Evolutionary conservation across 129 eudicot genomes (phyloP).

Genomic region (Lactuca sativa): DNA sequence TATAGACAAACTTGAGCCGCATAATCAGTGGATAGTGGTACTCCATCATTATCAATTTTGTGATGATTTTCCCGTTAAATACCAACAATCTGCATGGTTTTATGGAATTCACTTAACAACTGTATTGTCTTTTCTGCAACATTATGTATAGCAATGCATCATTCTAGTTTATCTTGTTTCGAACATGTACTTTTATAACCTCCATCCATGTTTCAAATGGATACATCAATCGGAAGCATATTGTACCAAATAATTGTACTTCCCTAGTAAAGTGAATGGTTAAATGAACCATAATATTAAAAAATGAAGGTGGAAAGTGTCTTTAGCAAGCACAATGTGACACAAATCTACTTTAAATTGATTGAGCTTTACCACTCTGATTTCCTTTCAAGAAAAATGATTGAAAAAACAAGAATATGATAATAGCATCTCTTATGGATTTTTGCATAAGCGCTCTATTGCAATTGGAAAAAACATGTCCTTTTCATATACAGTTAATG

Average conservation of each 20-base stretch:
- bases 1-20: neutral
- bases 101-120: too few relatives aligned
- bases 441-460: neutral
- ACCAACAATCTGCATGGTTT: too few relatives aligned
- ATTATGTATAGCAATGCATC: too few relatives aligned
- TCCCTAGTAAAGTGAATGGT: neutral
- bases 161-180: too few relatives aligned
- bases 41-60: too few relatives aligned
- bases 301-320: neutral
- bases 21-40: too few relatives aligned
- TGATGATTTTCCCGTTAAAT: too few relatives aligned
- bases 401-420: neutral
- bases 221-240: too few relatives aligned
- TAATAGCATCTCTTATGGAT: neutral
- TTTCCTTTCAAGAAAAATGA: neutral
- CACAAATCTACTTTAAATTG: neutral
- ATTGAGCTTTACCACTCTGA: neutral
- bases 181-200: too few relatives aligned
- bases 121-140: too few relatives aligned
- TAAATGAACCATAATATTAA: conserved; percentile 1
- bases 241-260: neutral
- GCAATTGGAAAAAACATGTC: neutral
- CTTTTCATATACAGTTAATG: neutral
- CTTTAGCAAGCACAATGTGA: neutral
- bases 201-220: too few relatives aligned